Conservation (phyloP, 2,329 filamentous ascomycete species). For the Fusarium virguliforme region DNA sequence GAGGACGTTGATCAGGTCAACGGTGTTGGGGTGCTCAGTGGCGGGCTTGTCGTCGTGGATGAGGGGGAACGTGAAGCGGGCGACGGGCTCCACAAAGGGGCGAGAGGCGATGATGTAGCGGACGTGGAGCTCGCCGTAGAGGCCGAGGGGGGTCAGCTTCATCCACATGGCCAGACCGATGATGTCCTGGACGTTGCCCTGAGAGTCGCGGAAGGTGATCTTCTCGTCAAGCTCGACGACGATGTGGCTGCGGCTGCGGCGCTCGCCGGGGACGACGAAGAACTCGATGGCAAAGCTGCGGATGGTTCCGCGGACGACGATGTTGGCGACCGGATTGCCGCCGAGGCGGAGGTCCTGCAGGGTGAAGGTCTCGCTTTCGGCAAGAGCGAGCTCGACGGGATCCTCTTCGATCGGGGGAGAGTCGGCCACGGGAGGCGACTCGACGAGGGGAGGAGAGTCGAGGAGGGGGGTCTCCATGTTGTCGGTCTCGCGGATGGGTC, state of each 20-base stretch:
- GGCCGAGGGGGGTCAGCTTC: neutral
- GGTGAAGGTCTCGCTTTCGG: neutral
- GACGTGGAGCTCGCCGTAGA: constrained; percentile 10
- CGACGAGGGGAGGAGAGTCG: neutral
- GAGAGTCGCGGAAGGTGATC: neutral
- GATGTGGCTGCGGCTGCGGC: neutral
- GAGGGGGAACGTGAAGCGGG: constrained; percentile 22
- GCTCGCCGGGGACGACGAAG: neutral
- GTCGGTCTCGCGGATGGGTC: neutral
- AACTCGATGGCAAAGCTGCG: neutral
- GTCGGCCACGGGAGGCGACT: neutral
- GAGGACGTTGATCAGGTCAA: constrained; percentile 17
- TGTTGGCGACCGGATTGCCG: neutral
- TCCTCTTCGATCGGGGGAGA: neutral
- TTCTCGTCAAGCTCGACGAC: neutral
- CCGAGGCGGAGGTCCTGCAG: neutral
- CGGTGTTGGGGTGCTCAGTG: neutral
- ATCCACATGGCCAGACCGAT: constrained; percentile 32
- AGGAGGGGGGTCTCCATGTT: neutral
- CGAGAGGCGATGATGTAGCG: constrained; percentile 13
- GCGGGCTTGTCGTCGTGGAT: neutral
- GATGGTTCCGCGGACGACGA: neutral
- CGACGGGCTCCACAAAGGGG: constrained; percentile 10
- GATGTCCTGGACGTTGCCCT: neutral
- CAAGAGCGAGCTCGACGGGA: neutral